Evolutionary conservation across 73 alveolate genomes (phyloP), one percentile per base, ranked within the genome.

Genomic region (Uronychia setigera): DNA sequence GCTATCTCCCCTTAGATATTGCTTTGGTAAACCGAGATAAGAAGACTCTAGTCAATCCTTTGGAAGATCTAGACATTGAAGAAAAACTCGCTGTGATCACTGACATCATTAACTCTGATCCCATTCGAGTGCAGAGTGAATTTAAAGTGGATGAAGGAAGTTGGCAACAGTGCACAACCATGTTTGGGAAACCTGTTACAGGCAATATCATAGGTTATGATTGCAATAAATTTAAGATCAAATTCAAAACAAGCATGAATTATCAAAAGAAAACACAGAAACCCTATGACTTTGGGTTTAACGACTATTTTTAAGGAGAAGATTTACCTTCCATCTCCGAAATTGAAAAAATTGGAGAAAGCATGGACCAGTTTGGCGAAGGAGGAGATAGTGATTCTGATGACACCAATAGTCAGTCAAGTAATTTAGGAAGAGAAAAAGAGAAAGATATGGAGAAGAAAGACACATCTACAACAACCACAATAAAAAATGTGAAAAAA

Each of bases 11-110:
- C 1, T 81, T 93, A 33, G 92, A 93, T 60, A 85, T 94, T 34
- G 82, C 90, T 81, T 82, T 92, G 0, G 91, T 96, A 1, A 87
- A 94, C 57, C 76, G 93, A 81, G 91, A 88, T 60, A 80, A 89
- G 28, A 78, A 89, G 80, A 92, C 81, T 1, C 76, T 93, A 1
- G 94, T 92, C 26, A 90, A 94, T 85, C 97, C 97, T 46, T 91
- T 95, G 1, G 95, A 96, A 84, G 98, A 94, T 34, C 86, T 96
- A 29, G 99, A 96, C 82, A 78, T 78, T 74, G 99, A 96, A 34
- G 99, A 96, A 79, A 96, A 91, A 77, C 79, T 89, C 32, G 95
- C 95, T 80, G 91, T 96, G 28, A 31, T 94, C 35, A 91, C 92
- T 19, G 99, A 96, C 79, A 93, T 96, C 74, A 74, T 96, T 67